Base-by-base conservation (phyloP, 305 asterid species). In the Fraxinus latifolia region DNA sequence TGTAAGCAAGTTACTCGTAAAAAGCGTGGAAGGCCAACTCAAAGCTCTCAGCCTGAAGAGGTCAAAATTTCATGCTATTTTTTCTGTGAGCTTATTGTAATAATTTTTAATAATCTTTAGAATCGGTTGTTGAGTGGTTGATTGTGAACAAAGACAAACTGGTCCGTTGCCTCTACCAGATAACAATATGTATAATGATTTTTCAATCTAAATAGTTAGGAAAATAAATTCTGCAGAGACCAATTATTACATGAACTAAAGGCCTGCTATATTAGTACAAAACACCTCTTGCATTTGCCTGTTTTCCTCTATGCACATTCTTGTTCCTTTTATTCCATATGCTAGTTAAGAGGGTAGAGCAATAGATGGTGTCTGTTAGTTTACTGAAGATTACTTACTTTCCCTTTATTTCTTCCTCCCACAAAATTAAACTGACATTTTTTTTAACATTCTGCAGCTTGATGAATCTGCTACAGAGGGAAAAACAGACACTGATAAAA, bases 401-500 rank as follows among this genome's bases (percentile, higher is more conserved):
- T 21, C 15, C 15, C 72, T 3, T 62, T 9, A 8, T 62, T 25
- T 8, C 32, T 15, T n/a, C 19, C 65, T 17, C 19, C 55, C 8
- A 8, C 2, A 17, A 53, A 53, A 53, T 53, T 74, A 36, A 32
- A 74, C 34, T 76, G 60, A 42, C 44, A 19, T 29, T 55, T 31
- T 62, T 67, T 33, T 77, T 36, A 5, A 5, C 33, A 34, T 79
- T 83, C 19, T 83, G 83, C 93, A 95, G 98, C 94, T 95, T 82
- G 87, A 90, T 27, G 89, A 83, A 50, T 74, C 84, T 84, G 88
- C 81, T 42, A 50, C 77, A 37, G 86, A 92, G 81, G 95, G 91
- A 80, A 90, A 89, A 87, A 91, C 97, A 0, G 98, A 94, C 79
- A 96, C 99, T n/a, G 97, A 96, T 83, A 93, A 89, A 89, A 93